These are phyloP conservation scores for Nyssa sinensis DNA, from an alignment of 148 eudicot species.

Conservation along the genomic window DNA sequence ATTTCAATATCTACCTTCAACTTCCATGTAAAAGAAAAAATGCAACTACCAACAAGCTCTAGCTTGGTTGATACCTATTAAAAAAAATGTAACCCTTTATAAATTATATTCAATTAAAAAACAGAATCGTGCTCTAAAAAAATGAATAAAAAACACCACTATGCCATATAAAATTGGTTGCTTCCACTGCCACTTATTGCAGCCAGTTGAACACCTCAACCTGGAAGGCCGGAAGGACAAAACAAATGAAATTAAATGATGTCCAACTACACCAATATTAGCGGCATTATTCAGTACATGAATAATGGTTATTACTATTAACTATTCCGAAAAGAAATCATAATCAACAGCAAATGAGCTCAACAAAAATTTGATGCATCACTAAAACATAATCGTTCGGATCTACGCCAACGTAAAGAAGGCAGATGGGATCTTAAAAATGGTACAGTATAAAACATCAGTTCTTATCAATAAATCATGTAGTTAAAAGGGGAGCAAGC, in stretches of 20 bases:
- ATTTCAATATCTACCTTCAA: neutral
- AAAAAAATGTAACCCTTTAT: too few species aligned
- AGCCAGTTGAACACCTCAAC: neutral
- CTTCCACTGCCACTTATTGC: neutral
- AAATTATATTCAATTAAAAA: too few species aligned
- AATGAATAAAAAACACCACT: too few species aligned
- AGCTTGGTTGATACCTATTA: too few species aligned
- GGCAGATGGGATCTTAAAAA: neutral
- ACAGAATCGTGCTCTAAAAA: neutral
- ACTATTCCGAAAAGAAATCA: neutral
- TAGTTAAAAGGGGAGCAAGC: too few species aligned
- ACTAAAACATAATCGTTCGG: neutral
- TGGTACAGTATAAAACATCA: too few species aligned
- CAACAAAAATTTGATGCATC: neutral
- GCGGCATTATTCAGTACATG: neutral
- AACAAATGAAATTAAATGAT: neutral
- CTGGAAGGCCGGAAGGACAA: neutral
- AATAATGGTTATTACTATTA: neutral
- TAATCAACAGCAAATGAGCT: neutral
- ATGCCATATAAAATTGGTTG: neutral
- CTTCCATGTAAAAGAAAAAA: neutral
- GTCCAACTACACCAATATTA: neutral
- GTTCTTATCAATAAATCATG: neutral
- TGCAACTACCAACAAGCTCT: too few species aligned
- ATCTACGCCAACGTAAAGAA: neutral